Evolutionary conservation across 345 rosid species (phyloP).

Genomic region (Excoecaria agallocha): DNA sequence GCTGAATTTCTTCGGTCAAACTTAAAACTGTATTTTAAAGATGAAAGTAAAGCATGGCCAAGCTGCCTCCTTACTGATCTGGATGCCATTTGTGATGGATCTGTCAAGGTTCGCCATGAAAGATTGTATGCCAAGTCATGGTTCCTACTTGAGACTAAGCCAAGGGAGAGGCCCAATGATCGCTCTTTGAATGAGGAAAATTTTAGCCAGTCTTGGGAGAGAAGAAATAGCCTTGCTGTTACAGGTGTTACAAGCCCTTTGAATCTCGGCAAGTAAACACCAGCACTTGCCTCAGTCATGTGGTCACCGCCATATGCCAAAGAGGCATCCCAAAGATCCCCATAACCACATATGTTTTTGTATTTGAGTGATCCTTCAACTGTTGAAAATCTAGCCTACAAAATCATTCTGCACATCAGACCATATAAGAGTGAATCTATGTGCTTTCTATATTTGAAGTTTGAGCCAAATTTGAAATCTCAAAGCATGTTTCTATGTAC

Average conservation of each 20-base stretch:
- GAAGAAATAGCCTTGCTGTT: slow-evolving; percentile 63
- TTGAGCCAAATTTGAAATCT: background rate
- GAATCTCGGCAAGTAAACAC: slow-evolving; percentile 74
- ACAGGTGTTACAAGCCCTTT: slow-evolving; percentile 54
- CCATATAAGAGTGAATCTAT: slow-evolving; percentile 2
- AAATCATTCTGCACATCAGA: slow-evolving; percentile 24
- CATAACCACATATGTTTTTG: slow-evolving; percentile 83
- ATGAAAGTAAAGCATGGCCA: slow-evolving; percentile 77
- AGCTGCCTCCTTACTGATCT: slow-evolving; percentile 74
- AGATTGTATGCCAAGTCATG: slow-evolving; percentile 74
- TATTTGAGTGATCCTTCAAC: slow-evolving; percentile 76
- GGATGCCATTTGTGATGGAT: slow-evolving; percentile 73
- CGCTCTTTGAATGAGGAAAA: slow-evolving; percentile 80
- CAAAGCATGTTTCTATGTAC: background rate
- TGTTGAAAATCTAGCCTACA: slow-evolving; percentile 79
- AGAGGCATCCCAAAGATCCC: slow-evolving; percentile 91
- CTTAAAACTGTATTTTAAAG: slow-evolving; percentile 71
- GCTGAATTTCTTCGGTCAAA: slow-evolving; percentile 71
- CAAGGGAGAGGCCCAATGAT: slow-evolving; percentile 81
- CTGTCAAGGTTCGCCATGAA: slow-evolving; percentile 73
- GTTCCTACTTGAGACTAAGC: slow-evolving; percentile 58
- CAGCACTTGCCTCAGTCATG: slow-evolving; percentile 77
- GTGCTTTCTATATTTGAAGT: background rate
- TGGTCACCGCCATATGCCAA: slow-evolving; percentile 76
- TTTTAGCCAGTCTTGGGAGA: slow-evolving; percentile 82